These are phyloP conservation scores for Orbilia ellipsospora DNA, from an alignment of 2,329 filamentous ascomycete genomes.

Conservation along the genomic window DNA sequence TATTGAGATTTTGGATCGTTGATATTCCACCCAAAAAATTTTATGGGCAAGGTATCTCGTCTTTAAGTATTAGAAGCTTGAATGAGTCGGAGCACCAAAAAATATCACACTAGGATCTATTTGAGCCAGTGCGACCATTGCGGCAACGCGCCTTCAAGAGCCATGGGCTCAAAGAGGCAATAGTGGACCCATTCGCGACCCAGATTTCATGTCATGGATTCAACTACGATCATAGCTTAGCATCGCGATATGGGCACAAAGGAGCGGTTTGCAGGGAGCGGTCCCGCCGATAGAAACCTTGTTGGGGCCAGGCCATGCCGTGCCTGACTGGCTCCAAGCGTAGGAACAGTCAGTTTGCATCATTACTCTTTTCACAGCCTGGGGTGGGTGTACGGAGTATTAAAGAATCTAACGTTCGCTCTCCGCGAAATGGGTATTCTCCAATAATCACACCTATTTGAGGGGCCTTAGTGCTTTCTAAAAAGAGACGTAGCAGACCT, in stretches of 20 bases:
- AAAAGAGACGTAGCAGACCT: conserved; percentile 36
- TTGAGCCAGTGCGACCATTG: conserved; percentile 11
- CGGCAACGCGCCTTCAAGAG: conserved; percentile 36
- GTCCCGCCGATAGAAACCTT: conserved; percentile 38
- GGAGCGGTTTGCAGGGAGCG: conserved; percentile 18
- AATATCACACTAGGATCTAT: conserved; percentile 40
- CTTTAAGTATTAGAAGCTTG: conserved; percentile 48
- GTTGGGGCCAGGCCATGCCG: conserved; percentile 34
- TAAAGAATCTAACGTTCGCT: conserved; percentile 45
- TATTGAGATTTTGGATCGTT: conserved; percentile 11
- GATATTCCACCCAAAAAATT: conserved; percentile 15
- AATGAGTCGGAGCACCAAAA: conserved; percentile 48
- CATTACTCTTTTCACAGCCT: conserved; percentile 31
- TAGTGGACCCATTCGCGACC: conserved; percentile 41
- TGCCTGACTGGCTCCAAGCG: conserved; percentile 21
- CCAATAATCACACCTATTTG: conserved; percentile 23
- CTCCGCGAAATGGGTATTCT: conserved; percentile 38
- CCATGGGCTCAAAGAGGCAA: conserved; percentile 26
- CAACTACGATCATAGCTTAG: conserved; percentile 24
- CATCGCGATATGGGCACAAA: conserved; percentile 48
- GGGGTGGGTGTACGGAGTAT: conserved; percentile 6
- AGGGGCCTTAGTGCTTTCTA: conserved; percentile 28
- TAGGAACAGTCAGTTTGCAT: conserved; percentile 48
- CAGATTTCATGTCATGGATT: conserved; percentile 20
- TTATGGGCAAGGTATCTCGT: conserved; percentile 26